Conservation (phyloP, 2,329 filamentous ascomycete genomes). For the Penicillium capsulatum region DNA sequence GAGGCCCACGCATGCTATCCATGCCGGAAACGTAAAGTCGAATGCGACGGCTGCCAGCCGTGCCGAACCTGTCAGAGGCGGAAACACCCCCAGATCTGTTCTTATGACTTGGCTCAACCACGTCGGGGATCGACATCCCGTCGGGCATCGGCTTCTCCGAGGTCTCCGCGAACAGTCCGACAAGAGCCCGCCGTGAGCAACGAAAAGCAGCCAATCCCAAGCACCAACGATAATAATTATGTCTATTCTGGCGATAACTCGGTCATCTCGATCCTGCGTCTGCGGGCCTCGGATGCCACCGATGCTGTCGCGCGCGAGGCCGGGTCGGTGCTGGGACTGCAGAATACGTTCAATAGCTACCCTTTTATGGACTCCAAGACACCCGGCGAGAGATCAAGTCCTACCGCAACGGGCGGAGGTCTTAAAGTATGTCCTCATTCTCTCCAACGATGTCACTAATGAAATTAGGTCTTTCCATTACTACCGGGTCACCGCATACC, state of each 20-base stretch:
- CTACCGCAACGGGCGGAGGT: slow-evolving; percentile 25
- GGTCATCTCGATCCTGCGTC: slow-evolving; percentile 28
- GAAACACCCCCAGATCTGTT: slow-evolving; percentile 29
- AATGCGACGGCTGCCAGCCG: slow-evolving; percentile 30
- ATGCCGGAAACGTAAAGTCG: slow-evolving; percentile 36
- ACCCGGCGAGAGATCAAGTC: slow-evolving; percentile 22
- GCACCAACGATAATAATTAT: slow-evolving; percentile 17
- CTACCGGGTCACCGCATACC: slow-evolving; percentile 27
- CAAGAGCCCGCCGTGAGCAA: neutral
- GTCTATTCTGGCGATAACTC: slow-evolving; percentile 32
- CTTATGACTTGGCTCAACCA: slow-evolving; percentile 12
- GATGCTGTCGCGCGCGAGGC: slow-evolving; percentile 26
- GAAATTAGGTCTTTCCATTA: slow-evolving; percentile 29
- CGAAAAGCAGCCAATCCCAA: neutral
- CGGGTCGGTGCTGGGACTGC: slow-evolving; percentile 29
- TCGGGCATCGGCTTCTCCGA: too few relatives aligned
- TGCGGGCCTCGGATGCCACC: slow-evolving; percentile 25
- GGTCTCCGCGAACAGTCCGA: too few relatives aligned
- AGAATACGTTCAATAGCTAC: slow-evolving; percentile 31
- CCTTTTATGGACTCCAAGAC: slow-evolving; percentile 30
- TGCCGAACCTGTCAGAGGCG: slow-evolving; percentile 28
- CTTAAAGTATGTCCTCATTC: slow-evolving; percentile 27
- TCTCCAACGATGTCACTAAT: too few relatives aligned
- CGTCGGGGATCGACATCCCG: slow-evolving; percentile 4
- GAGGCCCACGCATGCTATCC: slow-evolving; percentile 34